Conservation (phyloP, 805 yeast species). For the Lachancea dasiensis region DNA sequence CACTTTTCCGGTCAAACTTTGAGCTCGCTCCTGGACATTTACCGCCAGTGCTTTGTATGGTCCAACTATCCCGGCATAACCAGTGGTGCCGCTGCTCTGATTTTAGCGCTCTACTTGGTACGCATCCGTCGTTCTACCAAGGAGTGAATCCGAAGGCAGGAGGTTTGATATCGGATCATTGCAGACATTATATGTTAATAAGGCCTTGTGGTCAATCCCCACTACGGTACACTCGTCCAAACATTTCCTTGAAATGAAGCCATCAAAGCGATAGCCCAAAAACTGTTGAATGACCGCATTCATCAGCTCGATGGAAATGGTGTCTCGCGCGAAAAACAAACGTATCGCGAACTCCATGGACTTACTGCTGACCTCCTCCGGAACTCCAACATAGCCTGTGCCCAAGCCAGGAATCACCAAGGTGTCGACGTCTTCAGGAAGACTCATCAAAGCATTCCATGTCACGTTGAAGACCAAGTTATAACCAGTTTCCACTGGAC, state of each 20-base stretch:
- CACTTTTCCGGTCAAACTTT: constrained; percentile 20
- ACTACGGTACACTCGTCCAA: constrained; percentile 17
- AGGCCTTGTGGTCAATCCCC: constrained; percentile 15
- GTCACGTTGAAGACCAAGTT: constrained; percentile 27
- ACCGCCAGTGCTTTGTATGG: constrained; percentile 23
- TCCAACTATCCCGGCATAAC: constrained; percentile 28
- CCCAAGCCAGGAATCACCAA: constrained; percentile 30
- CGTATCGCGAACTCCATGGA: constrained; percentile 29
- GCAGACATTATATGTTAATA: constrained; percentile 17
- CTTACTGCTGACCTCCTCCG: constrained; percentile 22
- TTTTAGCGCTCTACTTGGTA: constrained; percentile 10
- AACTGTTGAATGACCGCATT: constrained; percentile 27
- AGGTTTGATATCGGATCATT: constrained; percentile 18
- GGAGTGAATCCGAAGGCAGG: constrained; percentile 1
- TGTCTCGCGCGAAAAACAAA: constrained; percentile 15
- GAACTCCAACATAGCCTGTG: constrained; percentile 32
- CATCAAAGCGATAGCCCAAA: constrained; percentile 20
- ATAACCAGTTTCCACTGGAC: constrained; percentile 21
- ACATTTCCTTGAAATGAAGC: constrained; percentile 18
- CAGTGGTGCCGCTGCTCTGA: constrained; percentile 18
- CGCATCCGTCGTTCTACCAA: neutral
- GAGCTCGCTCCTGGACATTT: constrained; percentile 18
- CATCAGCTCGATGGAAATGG: constrained; percentile 18
- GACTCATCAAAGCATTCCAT: constrained; percentile 22
- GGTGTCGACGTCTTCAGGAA: constrained; percentile 20